phyloP scores from a whole-genome alignment of 2,329 filamentous ascomycete species.

The Aspergillus persii region DNA sequence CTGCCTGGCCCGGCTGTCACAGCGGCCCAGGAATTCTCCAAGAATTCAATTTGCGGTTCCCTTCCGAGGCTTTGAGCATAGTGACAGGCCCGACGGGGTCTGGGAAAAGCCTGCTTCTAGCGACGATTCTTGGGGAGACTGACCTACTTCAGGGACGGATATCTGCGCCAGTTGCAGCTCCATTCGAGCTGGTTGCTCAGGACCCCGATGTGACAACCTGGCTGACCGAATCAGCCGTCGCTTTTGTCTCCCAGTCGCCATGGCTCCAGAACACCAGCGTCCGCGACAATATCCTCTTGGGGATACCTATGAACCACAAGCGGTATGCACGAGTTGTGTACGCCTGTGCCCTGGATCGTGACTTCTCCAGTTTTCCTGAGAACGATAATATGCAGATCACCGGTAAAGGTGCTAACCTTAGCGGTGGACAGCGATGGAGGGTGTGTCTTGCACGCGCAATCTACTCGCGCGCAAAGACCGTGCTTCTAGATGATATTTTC shows the following conservation, averaged over 20 bases:
- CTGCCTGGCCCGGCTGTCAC: constrained; percentile 69
- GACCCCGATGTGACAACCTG: constrained; percentile 42
- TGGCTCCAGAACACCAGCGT: constrained; percentile 80
- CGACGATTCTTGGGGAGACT: constrained; percentile 69
- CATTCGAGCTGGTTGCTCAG: constrained; percentile 53
- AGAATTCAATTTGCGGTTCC: constrained; percentile 66
- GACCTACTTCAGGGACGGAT: constrained; percentile 64
- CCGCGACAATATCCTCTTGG: constrained; percentile 72
- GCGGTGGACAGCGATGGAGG: constrained; percentile 77
- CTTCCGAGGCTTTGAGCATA: constrained; percentile 67
- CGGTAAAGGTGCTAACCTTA: constrained; percentile 78
- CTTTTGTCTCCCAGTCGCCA: constrained; percentile 71
- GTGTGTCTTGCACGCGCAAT: constrained; percentile 73
- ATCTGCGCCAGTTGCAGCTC: constrained; percentile 47
- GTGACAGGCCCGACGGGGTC: constrained; percentile 74
- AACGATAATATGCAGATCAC: constrained; percentile 76
- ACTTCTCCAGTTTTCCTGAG: constrained; percentile 69
- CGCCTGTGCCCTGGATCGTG: constrained; percentile 69
- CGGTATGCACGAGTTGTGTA: constrained; percentile 67
- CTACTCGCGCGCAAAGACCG: constrained; percentile 71
- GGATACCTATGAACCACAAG: constrained; percentile 61
- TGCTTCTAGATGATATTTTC: constrained; percentile 78
- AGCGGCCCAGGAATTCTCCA: constrained; percentile 65
- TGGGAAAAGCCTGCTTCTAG: constrained; percentile 71
- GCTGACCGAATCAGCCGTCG: constrained; percentile 68